These are phyloP conservation scores for Zygoascus bituminiphila DNA, from an alignment of 805 yeast species.

Conservation along the genomic window DNA sequence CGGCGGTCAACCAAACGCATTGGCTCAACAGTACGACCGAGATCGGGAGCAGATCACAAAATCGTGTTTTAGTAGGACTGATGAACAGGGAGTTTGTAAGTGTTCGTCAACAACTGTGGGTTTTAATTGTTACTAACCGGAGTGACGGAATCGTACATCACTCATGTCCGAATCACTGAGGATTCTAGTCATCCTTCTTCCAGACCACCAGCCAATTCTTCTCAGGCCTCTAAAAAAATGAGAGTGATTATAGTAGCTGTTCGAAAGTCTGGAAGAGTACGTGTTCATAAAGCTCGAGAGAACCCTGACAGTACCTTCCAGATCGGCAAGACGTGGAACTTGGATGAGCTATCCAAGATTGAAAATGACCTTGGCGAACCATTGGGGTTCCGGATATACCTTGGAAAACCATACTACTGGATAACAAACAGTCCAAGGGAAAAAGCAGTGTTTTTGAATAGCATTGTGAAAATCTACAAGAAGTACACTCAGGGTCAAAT, in stretches of 20 bases:
- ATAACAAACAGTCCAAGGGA: constrained; percentile 51
- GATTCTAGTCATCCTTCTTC: constrained; percentile 60
- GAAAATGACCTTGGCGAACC: constrained; percentile 39
- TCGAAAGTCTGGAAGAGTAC: constrained; percentile 57
- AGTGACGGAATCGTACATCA: constrained; percentile 49
- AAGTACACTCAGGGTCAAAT: constrained; percentile 48
- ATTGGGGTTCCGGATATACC: constrained; percentile 38
- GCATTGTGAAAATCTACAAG: constrained; percentile 44
- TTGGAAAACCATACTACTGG: constrained; percentile 85
- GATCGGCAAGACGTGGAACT: constrained; percentile 88
- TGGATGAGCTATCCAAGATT: constrained; percentile 56
- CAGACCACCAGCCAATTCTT: constrained; percentile 54
- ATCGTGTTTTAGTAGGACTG: constrained; percentile 43
- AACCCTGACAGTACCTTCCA: constrained; percentile 68
- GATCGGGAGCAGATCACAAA: constrained; percentile 43
- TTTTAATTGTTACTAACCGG: neutral
- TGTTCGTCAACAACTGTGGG: constrained; percentile 20
- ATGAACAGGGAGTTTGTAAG: constrained; percentile 26
- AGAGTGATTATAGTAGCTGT: constrained; percentile 42
- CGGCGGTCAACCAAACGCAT: neutral
- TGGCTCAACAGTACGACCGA: constrained; percentile 35
- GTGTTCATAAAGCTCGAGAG: constrained; percentile 79
- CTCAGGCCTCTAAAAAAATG: constrained; percentile 43
- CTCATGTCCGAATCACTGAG: constrained; percentile 70
- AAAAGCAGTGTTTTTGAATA: constrained; percentile 48